These are phyloP conservation scores for Mortierella sp. DNA, from an alignment of 371 early-diverging fungal species.

Conservation along the genomic window DNA sequence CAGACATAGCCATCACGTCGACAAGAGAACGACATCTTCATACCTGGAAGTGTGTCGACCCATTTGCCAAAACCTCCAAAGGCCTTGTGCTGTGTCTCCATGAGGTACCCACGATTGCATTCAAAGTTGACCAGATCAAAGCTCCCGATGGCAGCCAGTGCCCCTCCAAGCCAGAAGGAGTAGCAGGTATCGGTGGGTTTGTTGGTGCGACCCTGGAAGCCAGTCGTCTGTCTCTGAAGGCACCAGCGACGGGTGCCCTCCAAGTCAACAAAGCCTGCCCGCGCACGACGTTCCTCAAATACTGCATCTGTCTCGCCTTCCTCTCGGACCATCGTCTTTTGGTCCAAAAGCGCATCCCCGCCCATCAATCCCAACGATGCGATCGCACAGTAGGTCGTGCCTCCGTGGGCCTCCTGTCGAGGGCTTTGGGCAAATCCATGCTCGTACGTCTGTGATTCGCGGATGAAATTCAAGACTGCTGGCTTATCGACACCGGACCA, in stretches of 20 bases:
- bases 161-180: conserved; percentile 97
- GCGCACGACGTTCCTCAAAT: conserved; percentile 21
- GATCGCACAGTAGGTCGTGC: conserved; percentile 92
- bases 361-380: conserved; percentile 86
- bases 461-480: conserved; percentile 74
- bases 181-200: conserved; percentile 98
- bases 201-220: conserved; percentile 94
- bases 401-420: conserved; percentile 92
- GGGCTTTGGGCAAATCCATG: conserved; percentile 86
- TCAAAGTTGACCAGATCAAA: conserved; percentile 74
- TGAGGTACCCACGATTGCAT: conserved; percentile 69
- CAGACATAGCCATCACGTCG: too few species aligned
- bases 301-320: conserved; percentile 15
- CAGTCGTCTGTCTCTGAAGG: conserved; percentile 79
- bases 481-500: conserved; percentile 85
- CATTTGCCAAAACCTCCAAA: conserved; percentile 89
- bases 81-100: conserved; percentile 65
- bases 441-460: conserved; percentile 82
- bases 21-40: conserved; percentile 3
- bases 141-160: conserved; percentile 75
- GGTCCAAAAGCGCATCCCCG: conserved; percentile 56
- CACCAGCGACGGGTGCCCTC: conserved; percentile 84
- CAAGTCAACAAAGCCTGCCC: conserved; percentile 70
- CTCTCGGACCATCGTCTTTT: conserved; percentile 20
- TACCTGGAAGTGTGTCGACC: conserved; percentile 74